Base-by-base conservation (phyloP, 2,329 filamentous ascomycete species). In the Paecilomyces fulvus region DNA sequence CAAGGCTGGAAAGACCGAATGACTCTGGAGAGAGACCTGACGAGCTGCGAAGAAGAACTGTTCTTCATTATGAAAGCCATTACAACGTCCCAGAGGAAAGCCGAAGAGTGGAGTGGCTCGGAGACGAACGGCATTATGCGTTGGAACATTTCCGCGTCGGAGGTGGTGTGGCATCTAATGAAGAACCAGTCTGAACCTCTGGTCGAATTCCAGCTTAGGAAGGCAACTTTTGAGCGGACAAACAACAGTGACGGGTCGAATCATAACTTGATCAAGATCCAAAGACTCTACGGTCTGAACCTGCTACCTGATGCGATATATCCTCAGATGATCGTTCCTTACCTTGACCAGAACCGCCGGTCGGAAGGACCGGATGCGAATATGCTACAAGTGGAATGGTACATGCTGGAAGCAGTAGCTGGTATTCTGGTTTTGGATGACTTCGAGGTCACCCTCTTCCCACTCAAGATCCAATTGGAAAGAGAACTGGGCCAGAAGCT, bases 1-100 rank as follows among this genome's bases (percentile, higher is more conserved):
- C 85, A 89, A 67, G 92, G 92, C 12, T 97, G 92, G 92, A 85
- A 94, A 67, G 92, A 97, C 68, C 84, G 91, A 31, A 79, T 96
- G 58, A 77, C 86, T n/a, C 81, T 99, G 49, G 94, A 99, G 68
- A 87, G 89, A 53, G 94, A 99, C 68, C 78, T 99, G 53, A 84
- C 90, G 9, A 85, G 85, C 20, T 96, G 90, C 66, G 94, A 97
- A 70, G 94, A 99, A 66, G 95, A 99, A 72, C 76, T 99, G 8
- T 99, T 99, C 80, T 99, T 99, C 76, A 89, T 99, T 79, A 97
- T 99, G 94, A 97, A 99, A 67, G 95, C 94, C 43, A 99, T 99
- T 69, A 99, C 94, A 1, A 95, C 91, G 2, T 95, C 92, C 4
- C 94, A 99, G 73, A 82, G 91, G 58, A 94, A 92, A 69, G 86